These are phyloP conservation scores for Camelina neglecta DNA, from an alignment of 345 rosid species.

Conservation along the genomic window DNA sequence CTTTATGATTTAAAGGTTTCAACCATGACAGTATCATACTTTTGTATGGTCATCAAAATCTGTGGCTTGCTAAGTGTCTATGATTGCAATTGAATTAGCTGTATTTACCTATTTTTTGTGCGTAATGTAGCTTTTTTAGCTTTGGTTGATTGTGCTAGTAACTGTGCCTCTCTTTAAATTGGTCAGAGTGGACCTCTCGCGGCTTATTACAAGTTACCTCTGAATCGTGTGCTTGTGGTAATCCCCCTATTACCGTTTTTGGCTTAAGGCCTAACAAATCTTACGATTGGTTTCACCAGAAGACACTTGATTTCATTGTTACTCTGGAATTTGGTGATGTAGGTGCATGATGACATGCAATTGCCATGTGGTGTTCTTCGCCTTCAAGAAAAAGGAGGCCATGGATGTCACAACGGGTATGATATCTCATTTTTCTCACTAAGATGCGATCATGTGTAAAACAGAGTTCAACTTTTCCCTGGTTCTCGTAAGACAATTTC, in stretches of 20 bases:
- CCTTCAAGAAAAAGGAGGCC: constrained; percentile 85
- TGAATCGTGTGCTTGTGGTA: constrained; percentile 86
- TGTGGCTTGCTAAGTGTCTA: not conserved
- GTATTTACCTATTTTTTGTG: not conserved
- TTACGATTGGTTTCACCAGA: not conserved
- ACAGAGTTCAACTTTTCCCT: not conserved
- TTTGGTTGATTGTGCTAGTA: constrained; percentile 19
- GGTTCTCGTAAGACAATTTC: constrained; percentile 3
- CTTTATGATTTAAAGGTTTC: not conserved
- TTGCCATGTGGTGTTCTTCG: constrained; percentile 95
- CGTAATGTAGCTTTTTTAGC: not conserved
- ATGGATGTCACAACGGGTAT: constrained; percentile 86
- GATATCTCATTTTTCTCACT: constrained; percentile 21
- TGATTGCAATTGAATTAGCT: not conserved
- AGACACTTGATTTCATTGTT: constrained; percentile 16
- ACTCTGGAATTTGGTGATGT: constrained; percentile 30
- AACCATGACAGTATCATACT: not conserved
- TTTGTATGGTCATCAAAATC: constrained; percentile 6
- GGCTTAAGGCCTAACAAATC: not conserved
- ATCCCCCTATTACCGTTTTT: constrained; percentile 35
- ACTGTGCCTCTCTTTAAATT: constrained; percentile 21
- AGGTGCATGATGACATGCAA: constrained; percentile 86
- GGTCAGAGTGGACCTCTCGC: constrained; percentile 84
- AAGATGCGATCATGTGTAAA: not conserved
- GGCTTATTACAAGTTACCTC: constrained; percentile 90